phyloP scores from a whole-genome alignment of 768 basidiomycete genomes.

The Trametes elegans region DNA sequence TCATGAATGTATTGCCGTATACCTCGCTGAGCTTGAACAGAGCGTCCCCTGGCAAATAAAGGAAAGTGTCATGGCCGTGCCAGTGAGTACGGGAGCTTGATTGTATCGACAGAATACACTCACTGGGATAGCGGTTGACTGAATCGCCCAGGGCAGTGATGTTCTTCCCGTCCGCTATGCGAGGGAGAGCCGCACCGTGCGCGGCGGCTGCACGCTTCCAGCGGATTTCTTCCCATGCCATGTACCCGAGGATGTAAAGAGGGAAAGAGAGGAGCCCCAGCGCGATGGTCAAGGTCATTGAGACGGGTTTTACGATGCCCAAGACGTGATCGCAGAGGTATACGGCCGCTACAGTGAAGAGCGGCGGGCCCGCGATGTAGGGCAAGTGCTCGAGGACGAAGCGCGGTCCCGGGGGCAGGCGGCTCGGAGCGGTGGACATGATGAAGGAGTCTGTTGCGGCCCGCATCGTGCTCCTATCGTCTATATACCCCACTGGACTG shows the following conservation, averaged over 20 bases:
- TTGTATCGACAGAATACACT: neutral
- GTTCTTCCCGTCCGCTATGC: neutral
- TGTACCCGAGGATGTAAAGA: neutral
- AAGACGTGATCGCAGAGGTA: neutral
- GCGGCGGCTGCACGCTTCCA: neutral
- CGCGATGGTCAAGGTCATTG: too few relatives aligned
- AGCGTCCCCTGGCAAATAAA: constrained; percentile 1
- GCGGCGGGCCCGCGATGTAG: neutral
- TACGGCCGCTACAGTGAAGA: neutral
- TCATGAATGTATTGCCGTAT: constrained; percentile 12
- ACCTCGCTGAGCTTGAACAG: constrained; percentile 6
- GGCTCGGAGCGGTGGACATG: neutral
- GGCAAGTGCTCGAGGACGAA: neutral
- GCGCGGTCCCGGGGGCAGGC: constrained; percentile 7
- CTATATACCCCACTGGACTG: neutral
- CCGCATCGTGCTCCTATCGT: neutral
- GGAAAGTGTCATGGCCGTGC: neutral
- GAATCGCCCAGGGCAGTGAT: neutral
- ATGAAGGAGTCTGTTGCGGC: neutral
- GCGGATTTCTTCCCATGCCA: neutral
- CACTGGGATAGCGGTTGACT: neutral
- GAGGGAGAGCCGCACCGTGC: neutral
- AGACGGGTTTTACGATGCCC: neutral
- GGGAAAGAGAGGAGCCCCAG: neutral
- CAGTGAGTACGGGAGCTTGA: neutral